Evolutionary conservation across 2,329 filamentous ascomycete genomes (phyloP), one percentile per base, ranked within the genome.

Genomic region (Hymenoscyphus salicellus): DNA sequence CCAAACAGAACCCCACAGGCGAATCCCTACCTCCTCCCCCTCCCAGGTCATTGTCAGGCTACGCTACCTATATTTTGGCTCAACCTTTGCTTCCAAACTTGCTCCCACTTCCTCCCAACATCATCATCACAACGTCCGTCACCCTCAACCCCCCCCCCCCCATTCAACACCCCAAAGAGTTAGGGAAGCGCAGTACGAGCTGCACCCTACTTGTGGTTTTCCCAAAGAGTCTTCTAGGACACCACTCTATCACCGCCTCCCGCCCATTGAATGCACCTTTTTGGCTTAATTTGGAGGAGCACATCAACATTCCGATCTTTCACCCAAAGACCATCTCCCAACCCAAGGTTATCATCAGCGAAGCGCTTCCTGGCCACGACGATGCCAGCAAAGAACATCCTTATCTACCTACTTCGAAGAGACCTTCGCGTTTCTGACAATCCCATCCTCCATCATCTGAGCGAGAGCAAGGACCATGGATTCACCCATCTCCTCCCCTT

Each of bases 351-450:
- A 26, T 26, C 46, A 8, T 8, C 20, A 52, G 1, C 20, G 26
- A 58, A 26, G 57, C 55, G 56, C 16, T 55, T 41, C n/a, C 16
- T 36, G 30, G 56, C 33, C 30, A 61, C 64, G 52, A 69, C 64
- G n/a, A 75, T 75, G 77, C 20, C 75, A 70, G 5, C 79, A 77
- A 55, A 72, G 11, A 85, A 83, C 36, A 80, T 91, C 28, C 78
- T 93, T 60, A 80, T 94, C 63, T 93, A 92, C 73, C 75, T 93
- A 26, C 76, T 93, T 41, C 86, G 90, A 55, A 86, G 88, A 69
- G 91, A 94, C 74, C 80, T 93, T 23, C 88, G 91, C 66, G 80
- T 90, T 30, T 81, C 84, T 32, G 91, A 94, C 76, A 93, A 93
- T 72, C 90, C 90, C 0, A 82, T 93, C 52, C 82, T 94, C 23